A percentile compares a stretch with the other conserved stretches of the same genome.
Evolutionary conservation across 148 eudicot genomes (phyloP).

Genomic region (Cornus controversa): DNA sequence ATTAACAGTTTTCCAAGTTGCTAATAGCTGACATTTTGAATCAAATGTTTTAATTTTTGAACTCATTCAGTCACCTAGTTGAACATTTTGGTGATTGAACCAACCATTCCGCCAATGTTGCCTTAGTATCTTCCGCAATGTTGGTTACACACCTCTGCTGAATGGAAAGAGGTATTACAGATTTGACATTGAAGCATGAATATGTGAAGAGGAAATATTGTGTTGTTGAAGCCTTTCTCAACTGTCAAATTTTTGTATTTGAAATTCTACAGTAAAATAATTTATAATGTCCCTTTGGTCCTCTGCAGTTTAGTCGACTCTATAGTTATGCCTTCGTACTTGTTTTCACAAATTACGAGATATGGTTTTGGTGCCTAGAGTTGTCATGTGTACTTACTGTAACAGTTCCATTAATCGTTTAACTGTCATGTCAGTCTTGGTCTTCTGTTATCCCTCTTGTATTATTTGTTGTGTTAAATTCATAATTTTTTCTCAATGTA

Average conservation of each 20-base stretch:
- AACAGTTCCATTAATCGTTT: not conserved
- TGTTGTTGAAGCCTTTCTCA: not conserved
- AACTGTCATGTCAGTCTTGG: not conserved
- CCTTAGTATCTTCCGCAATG: too few species aligned
- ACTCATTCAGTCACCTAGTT: not conserved
- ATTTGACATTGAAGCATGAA: not conserved
- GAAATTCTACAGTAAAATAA: not conserved
- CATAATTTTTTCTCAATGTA: constrained; percentile 31
- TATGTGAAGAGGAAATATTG: not conserved
- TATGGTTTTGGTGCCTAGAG: not conserved
- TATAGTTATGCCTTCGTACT: not conserved
- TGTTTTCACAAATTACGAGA: not conserved
- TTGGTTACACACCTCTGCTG: not conserved
- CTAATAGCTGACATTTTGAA: too few species aligned
- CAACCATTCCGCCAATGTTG: not conserved
- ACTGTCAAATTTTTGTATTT: not conserved
- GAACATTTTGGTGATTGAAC: not conserved
- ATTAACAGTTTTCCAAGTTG: too few species aligned
- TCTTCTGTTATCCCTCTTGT: not conserved
- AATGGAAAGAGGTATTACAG: not conserved
- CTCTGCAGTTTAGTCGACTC: not conserved
- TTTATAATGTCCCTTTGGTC: not conserved
- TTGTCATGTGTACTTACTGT: not conserved
- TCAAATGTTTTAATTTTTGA: too few species aligned
- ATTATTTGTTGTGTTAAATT: not conserved